Evolutionary conservation across 78 protist species (phyloP).

Genomic region (Guillardia theta): DNA sequence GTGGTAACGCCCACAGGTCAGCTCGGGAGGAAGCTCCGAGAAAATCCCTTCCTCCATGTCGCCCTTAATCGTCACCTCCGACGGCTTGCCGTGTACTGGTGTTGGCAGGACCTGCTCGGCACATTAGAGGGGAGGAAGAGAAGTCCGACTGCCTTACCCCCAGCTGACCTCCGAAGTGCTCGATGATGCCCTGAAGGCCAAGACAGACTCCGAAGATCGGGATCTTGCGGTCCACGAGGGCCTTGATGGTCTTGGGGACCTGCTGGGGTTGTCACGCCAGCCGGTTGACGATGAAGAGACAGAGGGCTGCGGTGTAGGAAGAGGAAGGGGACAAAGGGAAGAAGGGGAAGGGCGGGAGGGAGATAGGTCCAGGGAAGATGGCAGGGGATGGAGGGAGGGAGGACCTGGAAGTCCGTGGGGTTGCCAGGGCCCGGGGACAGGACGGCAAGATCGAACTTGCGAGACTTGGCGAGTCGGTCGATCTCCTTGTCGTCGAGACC

Average conservation of each 20-base stretch:
- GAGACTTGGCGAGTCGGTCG: not conserved
- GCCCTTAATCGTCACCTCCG: not conserved
- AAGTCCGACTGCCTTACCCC: not conserved
- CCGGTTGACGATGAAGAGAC: no score
- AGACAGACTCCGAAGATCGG: slow-evolving; percentile 52
- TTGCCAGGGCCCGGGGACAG: slow-evolving; percentile 53
- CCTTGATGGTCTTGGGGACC: not conserved
- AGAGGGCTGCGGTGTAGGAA: no score
- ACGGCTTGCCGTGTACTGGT: slow-evolving; percentile 50
- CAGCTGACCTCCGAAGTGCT: slow-evolving; percentile 30
- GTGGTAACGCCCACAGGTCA: slow-evolving; percentile 22
- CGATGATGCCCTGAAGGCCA: slow-evolving; percentile 44
- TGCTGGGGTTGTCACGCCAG: no score
- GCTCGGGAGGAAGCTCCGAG: not conserved
- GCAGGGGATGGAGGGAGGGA: no score
- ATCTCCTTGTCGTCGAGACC: not conserved
- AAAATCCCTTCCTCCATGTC: not conserved
- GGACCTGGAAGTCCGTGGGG: slow-evolving; percentile 28
- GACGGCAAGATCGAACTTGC: not conserved
- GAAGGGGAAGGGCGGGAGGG: no score
- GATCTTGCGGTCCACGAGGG: not conserved
- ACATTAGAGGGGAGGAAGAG: not conserved
- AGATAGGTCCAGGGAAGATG: no score
- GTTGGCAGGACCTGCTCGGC: not conserved
- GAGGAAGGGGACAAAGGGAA: no score